Base-by-base conservation (phyloP, 306 rosid genomes). In the Acacia melanoxylon region DNA sequence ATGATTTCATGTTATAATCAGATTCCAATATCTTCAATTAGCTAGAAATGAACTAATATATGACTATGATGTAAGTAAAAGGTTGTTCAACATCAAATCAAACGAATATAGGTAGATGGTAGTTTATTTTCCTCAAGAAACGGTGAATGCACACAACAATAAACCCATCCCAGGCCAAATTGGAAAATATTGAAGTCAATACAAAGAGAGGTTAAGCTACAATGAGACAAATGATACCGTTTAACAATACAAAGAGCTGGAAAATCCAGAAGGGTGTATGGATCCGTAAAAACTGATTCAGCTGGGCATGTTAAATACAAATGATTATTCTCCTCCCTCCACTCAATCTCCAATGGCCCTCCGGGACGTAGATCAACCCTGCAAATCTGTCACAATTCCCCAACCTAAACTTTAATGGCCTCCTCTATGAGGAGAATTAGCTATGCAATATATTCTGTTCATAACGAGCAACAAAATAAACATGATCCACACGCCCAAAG, bases 291-390 rank as follows among this genome's bases (percentile, higher is more conserved):
- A 19, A 82, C 99, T 56, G 78, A 84, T 78, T 93, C 94, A 1
- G 99, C 98, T 6, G 99, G 89, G 80, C 99, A 98, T 6, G 97
- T 89, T 98, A 92, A 92, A 85, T 95, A 95, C 17, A 91, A 79
- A 63, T 89, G 98, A 83, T 95, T 95, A 85, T 92, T 92, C 78
- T 93, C 88, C 80, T 89, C 93, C 72, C 86, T 92, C 99, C 99
- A 95, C 79, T 93, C 99, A 29, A 95, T 93, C 84, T 89, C 92
- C 86, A 95, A 86, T 37, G 98, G 97, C 72, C 99, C 99, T 79
- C 98, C 99, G 2, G 99, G 98, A 24, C 37, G 62, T 52, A 95
- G 86, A 87, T 95, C 99, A 72, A 95, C 99, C 33, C 84, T 90
- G 92, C 98, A 95, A 81, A 83, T 86, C 99, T 95, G 84, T 40